Evolutionary conservation across 169 alveolate genomes (phyloP), one percentile per base, ranked within the genome.

Genomic region (Ichthyophthirius multifiliis): DNA sequence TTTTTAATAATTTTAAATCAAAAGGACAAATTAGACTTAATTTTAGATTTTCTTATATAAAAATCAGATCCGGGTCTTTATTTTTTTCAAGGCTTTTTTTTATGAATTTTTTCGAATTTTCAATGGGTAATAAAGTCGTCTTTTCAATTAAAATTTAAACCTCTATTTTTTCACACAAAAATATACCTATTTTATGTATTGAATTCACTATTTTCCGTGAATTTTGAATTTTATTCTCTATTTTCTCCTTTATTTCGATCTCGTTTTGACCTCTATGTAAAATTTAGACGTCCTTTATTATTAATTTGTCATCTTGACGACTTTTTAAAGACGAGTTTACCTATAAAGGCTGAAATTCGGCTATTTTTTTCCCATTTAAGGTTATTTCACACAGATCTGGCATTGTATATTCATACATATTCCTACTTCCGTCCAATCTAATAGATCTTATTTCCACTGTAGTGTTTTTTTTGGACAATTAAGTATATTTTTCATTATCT

Each of bases 231-330:
- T 55, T 23, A 27, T 55, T 20, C 71, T 16, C 16, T 55, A 16
- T 77, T 37, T 43, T 45, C 31, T 44, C 74, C 44, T 34, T 64
- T 41, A 27, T 77, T 64, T 62, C 30, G 15, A 64, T 65, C 13
- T 18, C 74, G 71, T n/a, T 62, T 20, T 4, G 16, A 43, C 44
- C 73, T 73, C 32, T 64, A 43, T 1, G 43, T 30, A 78, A 6
- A 31, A 47, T 23, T n/a, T 31, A n/a, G 34, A 34, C 41, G 31
- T 37, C 78, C 15, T 37, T 32, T 35, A 78, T 31, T 15, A 47
- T 78, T 27, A 63, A 43, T 65, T 78, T 78, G 18, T 78, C 84
- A 65, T 78, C 84, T 65, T 78, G 63, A n/a, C 84, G 43, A 31
- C 65, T 78, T 20, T 78, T 65, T 10, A 55, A 18, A 12, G 73